phyloP scores from a whole-genome alignment of 495 filamentous ascomycete genomes.

The Penicillium daleae region DNA sequence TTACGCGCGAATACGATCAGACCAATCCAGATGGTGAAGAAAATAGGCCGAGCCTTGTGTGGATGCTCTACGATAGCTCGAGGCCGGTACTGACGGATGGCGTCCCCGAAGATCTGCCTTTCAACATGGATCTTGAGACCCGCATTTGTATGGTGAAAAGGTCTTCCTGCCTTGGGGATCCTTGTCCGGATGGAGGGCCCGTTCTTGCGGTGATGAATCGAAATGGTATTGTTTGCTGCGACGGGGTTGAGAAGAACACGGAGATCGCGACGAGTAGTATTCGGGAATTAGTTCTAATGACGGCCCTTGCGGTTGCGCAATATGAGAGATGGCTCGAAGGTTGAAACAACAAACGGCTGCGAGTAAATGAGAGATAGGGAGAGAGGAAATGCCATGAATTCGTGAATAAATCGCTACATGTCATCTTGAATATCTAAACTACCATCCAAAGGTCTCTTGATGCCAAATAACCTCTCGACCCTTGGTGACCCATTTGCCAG shows the following conservation, averaged over 20 bases:
- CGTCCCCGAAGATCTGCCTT: constrained; percentile 4
- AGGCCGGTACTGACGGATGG: neutral
- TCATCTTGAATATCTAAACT: neutral
- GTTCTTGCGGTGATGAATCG: constrained; percentile 11
- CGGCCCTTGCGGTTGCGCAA: constrained; percentile 6
- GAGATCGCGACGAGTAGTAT: constrained; percentile 1
- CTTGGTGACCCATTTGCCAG: neutral
- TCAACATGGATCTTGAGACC: constrained; percentile 1
- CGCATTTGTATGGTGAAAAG: constrained; percentile 4
- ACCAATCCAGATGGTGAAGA: no score
- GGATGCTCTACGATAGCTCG: constrained; percentile 1
- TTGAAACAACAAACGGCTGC: no score
- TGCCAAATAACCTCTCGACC: neutral
- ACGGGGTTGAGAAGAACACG: neutral
- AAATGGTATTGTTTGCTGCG: constrained; percentile 2
- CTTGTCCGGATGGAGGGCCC: neutral
- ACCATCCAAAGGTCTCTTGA: constrained; percentile 8
- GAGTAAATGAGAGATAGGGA: neutral
- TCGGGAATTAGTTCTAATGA: constrained; percentile 6
- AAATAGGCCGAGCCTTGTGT: neutral
- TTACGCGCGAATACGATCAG: neutral
- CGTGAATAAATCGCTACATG: neutral
- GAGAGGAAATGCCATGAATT: neutral
- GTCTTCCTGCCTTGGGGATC: neutral
- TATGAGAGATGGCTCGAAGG: constrained; percentile 3